Conservation (phyloP, 1,139 yeast species). For the Debaryomyces coudertii region DNA sequence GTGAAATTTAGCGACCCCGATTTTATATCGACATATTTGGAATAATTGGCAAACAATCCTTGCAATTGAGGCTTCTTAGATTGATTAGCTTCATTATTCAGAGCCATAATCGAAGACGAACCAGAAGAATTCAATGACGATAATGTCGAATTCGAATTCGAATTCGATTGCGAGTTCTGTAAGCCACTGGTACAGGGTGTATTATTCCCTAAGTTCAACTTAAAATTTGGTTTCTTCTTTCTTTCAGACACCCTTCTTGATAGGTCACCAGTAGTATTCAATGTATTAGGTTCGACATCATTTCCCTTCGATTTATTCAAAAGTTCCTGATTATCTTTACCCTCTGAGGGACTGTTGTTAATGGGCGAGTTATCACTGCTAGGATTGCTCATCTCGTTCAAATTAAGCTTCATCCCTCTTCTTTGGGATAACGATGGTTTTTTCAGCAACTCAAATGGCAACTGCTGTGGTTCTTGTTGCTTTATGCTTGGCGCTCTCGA, state of each 20-base stretch:
- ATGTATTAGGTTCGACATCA: constrained; percentile 7
- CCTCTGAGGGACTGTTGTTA: constrained; percentile 19
- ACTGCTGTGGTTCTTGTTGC: constrained; percentile 10
- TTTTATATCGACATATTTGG: constrained; percentile 86
- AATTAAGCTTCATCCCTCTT: constrained; percentile 57
- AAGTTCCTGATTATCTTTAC: constrained; percentile 7
- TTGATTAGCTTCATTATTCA: constrained; percentile 3
- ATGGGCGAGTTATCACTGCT: constrained; percentile 11
- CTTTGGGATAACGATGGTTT: constrained; percentile 61
- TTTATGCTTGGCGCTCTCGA: constrained; percentile 25
- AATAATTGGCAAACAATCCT: constrained; percentile 76
- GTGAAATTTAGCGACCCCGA: constrained; percentile 91
- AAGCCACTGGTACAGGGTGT: constrained; percentile 2
- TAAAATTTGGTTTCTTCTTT: constrained; percentile 43
- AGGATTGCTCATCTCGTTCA: constrained; percentile 31
- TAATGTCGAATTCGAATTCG: constrained; percentile 7
- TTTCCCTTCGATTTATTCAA: constrained; percentile 24
- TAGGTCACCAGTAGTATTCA: constrained; percentile 38
- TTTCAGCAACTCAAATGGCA: constrained; percentile 25
- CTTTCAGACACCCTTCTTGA: constrained; percentile 42
- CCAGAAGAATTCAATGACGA: constrained; percentile 9
- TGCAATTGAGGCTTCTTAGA: constrained; percentile 30
- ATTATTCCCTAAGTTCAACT: constrained; percentile 32
- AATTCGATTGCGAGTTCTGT: not conserved
- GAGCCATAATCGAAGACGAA: constrained; percentile 9